phyloP scores from a whole-genome alignment of 2,329 filamentous ascomycete species.

The Cladophialophora psammophila region DNA sequence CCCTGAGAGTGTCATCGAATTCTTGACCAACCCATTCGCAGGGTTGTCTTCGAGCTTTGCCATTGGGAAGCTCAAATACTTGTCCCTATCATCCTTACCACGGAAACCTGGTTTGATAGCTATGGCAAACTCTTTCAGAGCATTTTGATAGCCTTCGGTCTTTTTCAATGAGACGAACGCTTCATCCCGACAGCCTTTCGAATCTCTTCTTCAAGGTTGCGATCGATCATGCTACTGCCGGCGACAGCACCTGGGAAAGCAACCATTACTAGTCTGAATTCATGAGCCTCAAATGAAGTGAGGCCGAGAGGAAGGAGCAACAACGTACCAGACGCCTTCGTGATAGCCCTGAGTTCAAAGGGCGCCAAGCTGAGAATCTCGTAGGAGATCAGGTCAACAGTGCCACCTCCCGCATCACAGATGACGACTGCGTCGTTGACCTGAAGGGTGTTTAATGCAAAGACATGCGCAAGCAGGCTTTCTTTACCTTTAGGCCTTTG shows the following conservation, averaged over 20 bases:
- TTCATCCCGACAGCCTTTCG: neutral
- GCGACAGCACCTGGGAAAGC: neutral
- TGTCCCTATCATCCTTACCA: neutral
- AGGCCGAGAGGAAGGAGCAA: neutral
- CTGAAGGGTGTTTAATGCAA: neutral
- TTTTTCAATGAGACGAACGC: neutral
- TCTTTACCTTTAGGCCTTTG: neutral
- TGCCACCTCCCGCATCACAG: conserved; percentile 8
- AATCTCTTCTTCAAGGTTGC: neutral
- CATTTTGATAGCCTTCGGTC: neutral
- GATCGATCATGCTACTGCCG: neutral
- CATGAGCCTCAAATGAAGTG: neutral
- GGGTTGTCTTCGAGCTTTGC: conserved; percentile 12
- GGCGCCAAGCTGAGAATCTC: neutral
- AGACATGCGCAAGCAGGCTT: neutral
- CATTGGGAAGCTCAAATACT: conserved; percentile 11
- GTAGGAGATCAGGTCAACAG: neutral
- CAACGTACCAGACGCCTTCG: neutral
- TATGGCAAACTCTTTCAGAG: neutral
- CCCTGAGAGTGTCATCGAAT: neutral
- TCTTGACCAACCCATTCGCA: neutral
- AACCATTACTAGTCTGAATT: neutral
- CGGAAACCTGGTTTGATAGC: neutral
- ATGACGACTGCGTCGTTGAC: neutral
- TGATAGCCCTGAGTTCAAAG: conserved; percentile 4